Conservation (phyloP, 495 filamentous ascomycete species). For the Venustampulla echinocandica region DNA sequence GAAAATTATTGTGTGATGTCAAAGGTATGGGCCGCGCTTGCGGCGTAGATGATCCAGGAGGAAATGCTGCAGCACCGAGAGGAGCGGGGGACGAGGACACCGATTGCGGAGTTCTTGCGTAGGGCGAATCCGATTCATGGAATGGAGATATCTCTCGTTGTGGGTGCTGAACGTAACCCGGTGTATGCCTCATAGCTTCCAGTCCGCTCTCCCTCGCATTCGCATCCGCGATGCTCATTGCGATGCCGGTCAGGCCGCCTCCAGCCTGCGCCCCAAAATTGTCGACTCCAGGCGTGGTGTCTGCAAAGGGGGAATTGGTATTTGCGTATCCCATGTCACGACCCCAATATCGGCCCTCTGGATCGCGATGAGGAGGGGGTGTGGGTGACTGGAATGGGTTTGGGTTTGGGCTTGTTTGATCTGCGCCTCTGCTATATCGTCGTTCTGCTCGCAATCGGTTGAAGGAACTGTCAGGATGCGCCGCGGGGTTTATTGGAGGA, state of each 20-base stretch:
- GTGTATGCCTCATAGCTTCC: constrained; percentile 49
- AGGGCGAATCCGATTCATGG: constrained; percentile 9
- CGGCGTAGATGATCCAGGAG: constrained; percentile 23
- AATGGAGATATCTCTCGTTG: background rate
- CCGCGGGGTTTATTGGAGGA: constrained; percentile 23
- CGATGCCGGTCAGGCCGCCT: constrained; percentile 70
- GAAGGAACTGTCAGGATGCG: constrained; percentile 37
- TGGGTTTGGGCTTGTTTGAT: constrained; percentile 10
- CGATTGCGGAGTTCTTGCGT: constrained; percentile 2
- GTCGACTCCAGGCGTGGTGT: constrained; percentile 63
- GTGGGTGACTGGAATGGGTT: constrained; percentile 6
- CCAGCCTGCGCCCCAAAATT: constrained; percentile 63
- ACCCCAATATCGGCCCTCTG: constrained; percentile 20
- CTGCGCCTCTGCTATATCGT: constrained; percentile 26
- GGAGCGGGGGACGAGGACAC: constrained; percentile 18
- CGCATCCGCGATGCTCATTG: constrained; percentile 62
- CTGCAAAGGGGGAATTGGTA: constrained; percentile 27
- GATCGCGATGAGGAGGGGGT: constrained; percentile 20
- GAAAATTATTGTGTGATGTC: constrained; percentile 23
- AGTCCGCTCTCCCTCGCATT: constrained; percentile 65
- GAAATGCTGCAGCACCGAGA: constrained; percentile 20
- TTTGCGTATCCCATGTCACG: constrained; percentile 14
- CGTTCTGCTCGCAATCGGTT: constrained; percentile 31
- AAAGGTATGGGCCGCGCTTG: constrained; percentile 30
- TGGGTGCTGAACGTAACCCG: constrained; percentile 14